Evolutionary conservation across 129 eudicot genomes (phyloP).

Genomic region (Artemisia argyi): DNA sequence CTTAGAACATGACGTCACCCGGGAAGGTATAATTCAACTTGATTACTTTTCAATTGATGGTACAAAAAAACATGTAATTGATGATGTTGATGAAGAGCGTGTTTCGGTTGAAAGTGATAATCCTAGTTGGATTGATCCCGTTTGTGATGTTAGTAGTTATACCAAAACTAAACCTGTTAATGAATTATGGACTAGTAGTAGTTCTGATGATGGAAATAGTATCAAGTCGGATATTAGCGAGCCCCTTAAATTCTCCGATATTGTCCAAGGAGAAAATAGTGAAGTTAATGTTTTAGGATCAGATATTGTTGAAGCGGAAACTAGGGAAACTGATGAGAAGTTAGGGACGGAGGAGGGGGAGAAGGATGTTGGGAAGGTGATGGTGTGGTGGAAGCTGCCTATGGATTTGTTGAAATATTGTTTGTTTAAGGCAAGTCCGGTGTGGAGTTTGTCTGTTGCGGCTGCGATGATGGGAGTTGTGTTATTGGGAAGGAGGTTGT

Average conservation of each 20-base stretch:
- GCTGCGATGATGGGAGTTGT: conserved; percentile 88
- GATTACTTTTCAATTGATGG: conserved; percentile 71
- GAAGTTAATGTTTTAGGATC: conserved; percentile 23
- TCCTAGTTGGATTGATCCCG: conserved; percentile 85
- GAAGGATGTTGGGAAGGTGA: conserved; percentile 28
- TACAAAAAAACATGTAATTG: conserved; percentile 21
- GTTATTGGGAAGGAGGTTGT: conserved; percentile 66
- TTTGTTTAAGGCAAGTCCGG: conserved; percentile 69
- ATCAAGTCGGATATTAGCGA: conserved; percentile 23
- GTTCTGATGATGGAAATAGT: conserved; percentile 41
- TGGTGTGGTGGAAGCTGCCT: conserved; percentile 97
- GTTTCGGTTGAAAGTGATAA: conserved; percentile 47
- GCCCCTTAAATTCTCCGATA: too few species aligned
- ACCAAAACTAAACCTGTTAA: conserved; percentile 29
- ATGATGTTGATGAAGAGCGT: conserved; percentile 32
- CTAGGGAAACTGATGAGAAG: conserved; percentile 20
- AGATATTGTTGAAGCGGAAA: conserved; percentile 22
- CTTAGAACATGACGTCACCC: conserved; percentile 26
- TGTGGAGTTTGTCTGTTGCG: conserved; percentile 80
- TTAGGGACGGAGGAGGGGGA: neutral
- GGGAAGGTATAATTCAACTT: conserved; percentile 45
- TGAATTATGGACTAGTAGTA: conserved; percentile 45
- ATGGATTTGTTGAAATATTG: conserved; percentile 67
- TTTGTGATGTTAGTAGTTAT: conserved; percentile 24
- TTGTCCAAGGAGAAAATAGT: neutral